Evolutionary conservation across 1,139 yeast species (phyloP), one percentile per base, ranked within the genome.

Genomic region (Zygosaccharomyces sapae): DNA sequence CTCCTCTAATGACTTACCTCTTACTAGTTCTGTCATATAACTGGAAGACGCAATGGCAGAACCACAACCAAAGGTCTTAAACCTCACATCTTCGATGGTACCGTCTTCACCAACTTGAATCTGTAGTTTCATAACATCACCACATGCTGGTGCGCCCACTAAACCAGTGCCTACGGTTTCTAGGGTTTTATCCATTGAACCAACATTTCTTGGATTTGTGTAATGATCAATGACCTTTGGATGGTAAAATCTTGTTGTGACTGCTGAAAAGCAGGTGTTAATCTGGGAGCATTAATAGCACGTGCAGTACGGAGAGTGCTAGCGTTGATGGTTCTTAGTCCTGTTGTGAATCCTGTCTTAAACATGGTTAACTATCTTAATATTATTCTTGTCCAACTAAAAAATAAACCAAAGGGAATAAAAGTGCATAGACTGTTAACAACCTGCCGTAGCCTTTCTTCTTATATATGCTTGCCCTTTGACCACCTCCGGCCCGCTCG

Each of bases 101-200:
- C 98, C 98, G 48, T 79, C 83, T 59, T 89, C 97, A 58, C 83
- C 83, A 13, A 92, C 98, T 65, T 90, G 81, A 63, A 92, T 92
- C 69, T 92, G 98, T 57, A 92, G 77, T 71, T 95, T 84, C 97
- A 92, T 92, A 45, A 92, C 98, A 73, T 92, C 98, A 50, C 98
- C 98, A 73, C 98, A 92, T 0, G 98, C 98, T 48, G 98, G 98
- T 0, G 98, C 98, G 46, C 98, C 92, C 16, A 92, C 98, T 39
- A 92, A 77, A 1, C 98, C 98, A 1, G 98, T 92, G 38, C 98
- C 98, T n/a, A 92, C 97, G 57, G 82, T 79, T 20, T 70, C 62
- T 51, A 81, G 79, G 53, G 75, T 76, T 70, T 90, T 89, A 69
- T 89, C 88, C 69, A 92, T 71, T 5, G 96, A 79, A 18, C 98